Evolutionary conservation across 176 grass and related monocot genomes (phyloP), one percentile per base, ranked within the genome.

Genomic region (Aegilops speltoides): DNA sequence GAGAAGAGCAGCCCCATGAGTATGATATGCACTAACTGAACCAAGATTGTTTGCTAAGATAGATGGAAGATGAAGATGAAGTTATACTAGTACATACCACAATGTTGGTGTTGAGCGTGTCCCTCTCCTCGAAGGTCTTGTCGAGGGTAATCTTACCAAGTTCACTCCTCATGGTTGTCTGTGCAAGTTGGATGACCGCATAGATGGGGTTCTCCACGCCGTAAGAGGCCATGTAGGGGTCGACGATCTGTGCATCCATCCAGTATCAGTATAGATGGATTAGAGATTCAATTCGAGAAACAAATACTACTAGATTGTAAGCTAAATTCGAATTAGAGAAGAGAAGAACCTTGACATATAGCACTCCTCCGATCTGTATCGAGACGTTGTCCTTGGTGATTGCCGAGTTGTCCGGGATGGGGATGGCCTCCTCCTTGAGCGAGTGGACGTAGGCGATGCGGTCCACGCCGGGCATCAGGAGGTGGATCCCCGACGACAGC

Each of bases 341-440:
- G 23, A 26, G 3, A 67, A 72, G 7, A 8, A 98, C 96, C 94
- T 96, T 98, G 52, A 98, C 88, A 26, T 98, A 98, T 40, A 98
- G 90, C 1, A 98, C 93, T 10, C 96, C 89, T 54, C 94, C 93
- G 57, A 98, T 98, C 50, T 89, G 92, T 40, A 98, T 98, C 38
- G 86, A 88, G 54, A 98, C 96, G 80, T 98, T 98, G 82, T 98
- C 96, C 64, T 93, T 98, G 22, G 96, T 98, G 75, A 98, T 98
- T 79, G 96, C 96, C 48, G 87, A 90, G 76, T 98, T 94, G 83
- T 98, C 72, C 0, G 96, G 84, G 52, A 98, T 98, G 12, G 96
- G 93, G 57, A 98, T 96, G 19, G 96, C 87, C 92, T 98, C 96
- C 88, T 98, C 96, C 89, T 98, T 98, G 77, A 98, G 92, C 25